These are phyloP conservation scores for Pyrus hybrid DNA, from an alignment of 331 rosid genomes.

Conservation along the genomic window DNA sequence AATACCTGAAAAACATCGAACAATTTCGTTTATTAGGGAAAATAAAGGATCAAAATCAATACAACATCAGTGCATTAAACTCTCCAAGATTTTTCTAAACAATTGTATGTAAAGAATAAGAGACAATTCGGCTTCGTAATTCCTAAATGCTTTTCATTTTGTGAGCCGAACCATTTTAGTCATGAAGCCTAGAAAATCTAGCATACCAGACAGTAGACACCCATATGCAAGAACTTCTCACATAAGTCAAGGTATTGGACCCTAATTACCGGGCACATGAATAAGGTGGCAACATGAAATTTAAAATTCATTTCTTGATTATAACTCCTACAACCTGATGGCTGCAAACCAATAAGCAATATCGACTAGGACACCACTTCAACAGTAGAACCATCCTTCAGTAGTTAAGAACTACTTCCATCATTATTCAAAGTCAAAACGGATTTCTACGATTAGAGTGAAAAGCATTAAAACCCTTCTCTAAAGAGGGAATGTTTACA, in stretches of 20 bases:
- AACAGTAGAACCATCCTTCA: neutral
- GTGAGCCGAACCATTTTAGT: no score
- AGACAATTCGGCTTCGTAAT: neutral
- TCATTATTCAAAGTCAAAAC: neutral
- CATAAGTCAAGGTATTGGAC: no score
- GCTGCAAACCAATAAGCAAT: neutral
- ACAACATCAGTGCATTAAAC: neutral
- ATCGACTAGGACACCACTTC: neutral
- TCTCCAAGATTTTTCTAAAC: neutral
- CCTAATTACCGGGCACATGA: neutral
- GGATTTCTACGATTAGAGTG: neutral
- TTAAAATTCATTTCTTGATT: neutral
- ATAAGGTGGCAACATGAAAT: neutral
- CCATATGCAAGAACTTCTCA: no score
- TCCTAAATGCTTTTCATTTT: no score
- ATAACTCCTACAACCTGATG: neutral
- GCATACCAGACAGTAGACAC: neutral
- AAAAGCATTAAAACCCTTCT: neutral
- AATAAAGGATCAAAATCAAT: no score
- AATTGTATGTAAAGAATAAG: neutral
- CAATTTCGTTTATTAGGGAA: neutral
- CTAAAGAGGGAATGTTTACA: neutral
- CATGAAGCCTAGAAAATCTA: neutral
- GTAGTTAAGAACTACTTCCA: neutral
- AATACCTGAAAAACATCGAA: slow-evolving; percentile 39